Conservation (phyloP, 2,329 filamentous ascomycete species). For the Daldinia sp. region DNA sequence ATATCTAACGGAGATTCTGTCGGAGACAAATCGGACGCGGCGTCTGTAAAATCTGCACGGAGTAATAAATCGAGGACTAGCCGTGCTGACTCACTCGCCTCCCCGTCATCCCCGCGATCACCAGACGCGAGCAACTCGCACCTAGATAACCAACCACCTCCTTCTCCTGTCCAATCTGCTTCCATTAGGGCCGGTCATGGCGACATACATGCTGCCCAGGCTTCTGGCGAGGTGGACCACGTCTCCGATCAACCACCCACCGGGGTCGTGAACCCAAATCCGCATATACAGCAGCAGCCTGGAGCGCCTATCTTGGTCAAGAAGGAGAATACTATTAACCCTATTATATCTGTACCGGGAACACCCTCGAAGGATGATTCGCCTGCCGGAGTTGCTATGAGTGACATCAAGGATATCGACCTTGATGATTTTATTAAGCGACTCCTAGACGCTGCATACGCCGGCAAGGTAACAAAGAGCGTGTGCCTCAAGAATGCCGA, state of each 20-base stretch:
- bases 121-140: slow-evolving; percentile 58
- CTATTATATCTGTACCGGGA: slow-evolving; percentile 60
- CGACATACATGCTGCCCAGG: slow-evolving; percentile 83
- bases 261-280: slow-evolving; percentile 69
- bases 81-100: slow-evolving; percentile 59
- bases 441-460: slow-evolving; percentile 92
- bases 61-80: slow-evolving; percentile 67
- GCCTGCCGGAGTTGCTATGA: slow-evolving; percentile 78
- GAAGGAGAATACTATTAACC: slow-evolving; percentile 77
- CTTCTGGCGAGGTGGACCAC: slow-evolving; percentile 90
- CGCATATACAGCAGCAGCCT: slow-evolving; percentile 72
- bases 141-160: slow-evolving; percentile 71
- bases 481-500: slow-evolving; percentile 98
- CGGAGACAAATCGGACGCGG: slow-evolving; percentile 77
- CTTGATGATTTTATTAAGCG: slow-evolving; percentile 97
- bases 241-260: slow-evolving; percentile 91
- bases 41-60: slow-evolving; percentile 78
- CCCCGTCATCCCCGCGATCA: slow-evolving; percentile 57
- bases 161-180: slow-evolving; percentile 86
- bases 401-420: slow-evolving; percentile 91
- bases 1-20: slow-evolving; percentile 70
- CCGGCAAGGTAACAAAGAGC: slow-evolving; percentile 96
- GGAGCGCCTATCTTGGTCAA: slow-evolving; percentile 92
- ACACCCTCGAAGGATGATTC: slow-evolving; percentile 58
- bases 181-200: slow-evolving; percentile 79